Evolutionary conservation across 805 yeast species (phyloP).

Genomic region (Yamadazyma ubonensis): DNA sequence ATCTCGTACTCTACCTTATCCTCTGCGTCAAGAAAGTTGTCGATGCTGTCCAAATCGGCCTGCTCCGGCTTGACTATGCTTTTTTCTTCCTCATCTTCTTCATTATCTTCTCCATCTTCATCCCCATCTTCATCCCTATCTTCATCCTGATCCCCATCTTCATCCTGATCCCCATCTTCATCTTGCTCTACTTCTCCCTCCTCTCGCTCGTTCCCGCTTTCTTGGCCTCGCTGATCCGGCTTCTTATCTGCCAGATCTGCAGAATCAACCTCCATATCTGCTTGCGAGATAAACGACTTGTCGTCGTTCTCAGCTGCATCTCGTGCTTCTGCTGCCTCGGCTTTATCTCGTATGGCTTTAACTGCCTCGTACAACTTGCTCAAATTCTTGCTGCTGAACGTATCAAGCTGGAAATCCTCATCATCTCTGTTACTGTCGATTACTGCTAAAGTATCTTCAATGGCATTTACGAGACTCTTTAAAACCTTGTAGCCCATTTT

Average conservation of each 20-base stretch:
- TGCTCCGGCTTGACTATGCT: slow-evolving; percentile 2
- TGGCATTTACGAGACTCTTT: slow-evolving; percentile 31
- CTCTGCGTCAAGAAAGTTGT: slow-evolving; percentile 36
- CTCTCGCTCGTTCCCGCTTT: not conserved
- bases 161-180: slow-evolving; percentile 15
- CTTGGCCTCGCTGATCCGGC: not conserved
- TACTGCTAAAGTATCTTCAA: slow-evolving; percentile 31
- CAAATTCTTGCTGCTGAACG: slow-evolving; percentile 28
- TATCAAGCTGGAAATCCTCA: slow-evolving; percentile 34
- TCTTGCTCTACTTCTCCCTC: slow-evolving; percentile 13
- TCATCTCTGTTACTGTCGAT: slow-evolving; percentile 23
- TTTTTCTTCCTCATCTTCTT: slow-evolving; percentile 7
- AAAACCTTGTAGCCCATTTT: slow-evolving; percentile 28
- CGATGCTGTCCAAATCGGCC: slow-evolving; percentile 27
- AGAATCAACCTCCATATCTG: too few species aligned
- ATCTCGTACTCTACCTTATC: slow-evolving; percentile 39
- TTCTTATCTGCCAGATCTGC: too few species aligned
- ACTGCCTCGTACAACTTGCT: slow-evolving; percentile 30
- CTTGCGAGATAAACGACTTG: too few species aligned
- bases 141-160: slow-evolving; percentile 8
- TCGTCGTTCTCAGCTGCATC: not conserved
- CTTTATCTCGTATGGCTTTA: slow-evolving; percentile 22
- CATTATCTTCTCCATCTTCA: slow-evolving; percentile 4
- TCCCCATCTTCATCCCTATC: slow-evolving; percentile 12
- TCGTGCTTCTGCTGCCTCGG: slow-evolving; percentile 21